Percentiles rank a stretch among this genome's conserved stretches.
Conservation (phyloP, 2,329 filamentous ascomycete species). For the Fusarium nematophilum region DNA sequence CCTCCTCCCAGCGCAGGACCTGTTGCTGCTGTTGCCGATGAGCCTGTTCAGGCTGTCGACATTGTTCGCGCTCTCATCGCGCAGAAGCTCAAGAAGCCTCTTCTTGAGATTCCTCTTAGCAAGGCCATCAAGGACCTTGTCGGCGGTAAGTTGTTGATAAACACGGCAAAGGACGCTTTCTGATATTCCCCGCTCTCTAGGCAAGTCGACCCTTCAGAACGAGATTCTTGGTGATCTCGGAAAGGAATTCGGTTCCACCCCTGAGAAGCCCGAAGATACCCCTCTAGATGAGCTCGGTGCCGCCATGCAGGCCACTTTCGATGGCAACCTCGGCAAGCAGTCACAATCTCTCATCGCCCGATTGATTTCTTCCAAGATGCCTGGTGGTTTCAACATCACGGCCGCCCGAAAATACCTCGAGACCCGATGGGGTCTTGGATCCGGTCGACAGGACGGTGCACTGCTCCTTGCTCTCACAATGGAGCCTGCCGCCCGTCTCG, state of each 20-base stretch:
- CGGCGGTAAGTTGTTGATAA: conserved; percentile 75
- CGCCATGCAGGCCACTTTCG: conserved; percentile 98
- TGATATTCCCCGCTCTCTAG: conserved; percentile 57
- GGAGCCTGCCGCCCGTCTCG: conserved; percentile 89
- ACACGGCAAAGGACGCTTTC: neutral
- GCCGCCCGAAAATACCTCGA: conserved; percentile 94
- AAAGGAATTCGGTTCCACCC: conserved; percentile 98
- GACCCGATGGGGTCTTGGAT: conserved; percentile 87
- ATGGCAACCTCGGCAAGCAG: conserved; percentile 97
- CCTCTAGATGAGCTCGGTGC: conserved; percentile 95
- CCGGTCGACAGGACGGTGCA: conserved; percentile 91
- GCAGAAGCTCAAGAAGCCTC: conserved; percentile 96
- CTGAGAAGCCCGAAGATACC: conserved; percentile 98
- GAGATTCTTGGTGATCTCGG: conserved; percentile 97
- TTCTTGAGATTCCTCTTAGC: conserved; percentile 87
- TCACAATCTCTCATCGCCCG: conserved; percentile 93
- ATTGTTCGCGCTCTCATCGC: conserved; percentile 90
- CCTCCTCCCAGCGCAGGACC: conserved; percentile 82
- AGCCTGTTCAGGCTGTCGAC: conserved; percentile 87
- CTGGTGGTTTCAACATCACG: conserved; percentile 98
- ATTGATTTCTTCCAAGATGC: conserved; percentile 99
- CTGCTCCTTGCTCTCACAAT: conserved; percentile 90
- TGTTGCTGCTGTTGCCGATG: conserved; percentile 86
- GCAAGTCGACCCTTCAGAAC: conserved; percentile 98
- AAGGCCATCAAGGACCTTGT: conserved; percentile 99